Conservation (phyloP, 164 flowering plant genomes). For the Chloranthus sessilifolius region DNA sequence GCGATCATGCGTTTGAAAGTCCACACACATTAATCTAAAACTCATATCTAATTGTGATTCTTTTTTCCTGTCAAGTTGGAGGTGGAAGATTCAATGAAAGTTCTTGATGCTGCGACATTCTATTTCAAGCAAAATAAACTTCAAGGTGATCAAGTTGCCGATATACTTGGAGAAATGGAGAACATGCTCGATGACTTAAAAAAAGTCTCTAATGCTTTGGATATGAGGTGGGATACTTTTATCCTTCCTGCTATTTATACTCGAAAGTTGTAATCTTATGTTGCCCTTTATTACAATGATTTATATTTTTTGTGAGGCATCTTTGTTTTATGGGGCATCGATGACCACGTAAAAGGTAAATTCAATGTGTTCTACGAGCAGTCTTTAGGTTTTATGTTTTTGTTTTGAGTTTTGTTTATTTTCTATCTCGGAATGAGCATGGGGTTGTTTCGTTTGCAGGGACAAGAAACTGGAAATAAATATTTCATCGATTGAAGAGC, state of each 20-base stretch:
- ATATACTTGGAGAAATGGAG: slow-evolving; percentile 7
- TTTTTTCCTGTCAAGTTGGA: slow-evolving; percentile 14
- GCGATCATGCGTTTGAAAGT: no score
- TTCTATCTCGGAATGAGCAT: not conserved
- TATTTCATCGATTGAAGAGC: slow-evolving; percentile 4
- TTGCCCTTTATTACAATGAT: not conserved
- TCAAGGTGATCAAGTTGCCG: slow-evolving; percentile 2
- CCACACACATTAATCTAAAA: not conserved
- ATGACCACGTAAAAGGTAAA: not conserved
- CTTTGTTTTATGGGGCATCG: not conserved
- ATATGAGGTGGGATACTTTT: slow-evolving; percentile 11
- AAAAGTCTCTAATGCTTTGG: slow-evolving; percentile 14
- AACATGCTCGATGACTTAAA: slow-evolving; percentile 18
- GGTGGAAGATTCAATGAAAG: slow-evolving; percentile 12
- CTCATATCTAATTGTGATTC: not conserved
- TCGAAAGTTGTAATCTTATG: not conserved
- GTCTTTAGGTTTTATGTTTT: slow-evolving; percentile 2
- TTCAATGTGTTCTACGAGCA: not conserved
- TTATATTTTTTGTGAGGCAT: not conserved
- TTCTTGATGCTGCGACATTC: slow-evolving; percentile 14
- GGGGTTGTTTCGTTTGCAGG: slow-evolving; percentile 11
- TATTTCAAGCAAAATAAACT: not conserved
- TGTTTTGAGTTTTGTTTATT: not conserved
- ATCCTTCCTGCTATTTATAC: not conserved
- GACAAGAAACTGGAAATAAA: slow-evolving; percentile 7